phyloP scores from a whole-genome alignment of 768 basidiomycete genomes.

The Leucosporidium creatinivorum region DNA sequence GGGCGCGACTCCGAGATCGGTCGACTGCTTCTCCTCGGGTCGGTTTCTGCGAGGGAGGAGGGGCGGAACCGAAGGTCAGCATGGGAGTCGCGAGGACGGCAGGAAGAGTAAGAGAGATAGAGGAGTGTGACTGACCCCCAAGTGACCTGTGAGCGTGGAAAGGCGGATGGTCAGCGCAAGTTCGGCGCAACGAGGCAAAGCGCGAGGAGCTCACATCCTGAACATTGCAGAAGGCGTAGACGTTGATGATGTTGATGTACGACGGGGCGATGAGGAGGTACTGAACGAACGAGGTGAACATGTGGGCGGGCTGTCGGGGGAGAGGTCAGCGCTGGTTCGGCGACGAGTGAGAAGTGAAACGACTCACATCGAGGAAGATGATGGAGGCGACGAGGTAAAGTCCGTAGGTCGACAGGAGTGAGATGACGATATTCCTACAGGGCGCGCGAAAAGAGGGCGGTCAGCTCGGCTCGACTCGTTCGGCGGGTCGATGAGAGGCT shows the following conservation, averaged over 20 bases:
- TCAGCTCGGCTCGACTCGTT: conserved; percentile 1
- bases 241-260: conserved; percentile 72
- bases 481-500: too few relatives aligned
- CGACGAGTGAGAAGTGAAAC: too few relatives aligned
- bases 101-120: neutral
- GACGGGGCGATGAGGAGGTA: conserved; percentile 86
- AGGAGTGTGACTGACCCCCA: conserved; percentile 15
- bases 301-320: conserved; percentile 73
- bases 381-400: conserved; percentile 76
- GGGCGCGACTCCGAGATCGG: conserved; percentile 65
- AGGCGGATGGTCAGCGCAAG: conserved; percentile 5
- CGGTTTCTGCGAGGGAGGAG: conserved; percentile 93
- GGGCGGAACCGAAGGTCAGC: conserved; percentile 45
- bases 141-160: conserved; percentile 3
- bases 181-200: neutral
- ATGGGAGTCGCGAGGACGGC: neutral
- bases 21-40: conserved; percentile 70
- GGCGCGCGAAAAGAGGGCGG: conserved; percentile 25
- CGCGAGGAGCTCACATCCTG: conserved; percentile 11
- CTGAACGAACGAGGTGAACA: conserved; percentile 94
- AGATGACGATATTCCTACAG: conserved; percentile 79
- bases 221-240: conserved; percentile 34
- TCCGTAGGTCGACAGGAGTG: conserved; percentile 77
- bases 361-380: conserved; percentile 62
- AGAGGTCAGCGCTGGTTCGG: neutral